Percentiles rank a stretch among this genome's conserved stretches.
phyloP scores from a whole-genome alignment of 2,329 filamentous ascomycete species.

The Penicillium sp. region DNA sequence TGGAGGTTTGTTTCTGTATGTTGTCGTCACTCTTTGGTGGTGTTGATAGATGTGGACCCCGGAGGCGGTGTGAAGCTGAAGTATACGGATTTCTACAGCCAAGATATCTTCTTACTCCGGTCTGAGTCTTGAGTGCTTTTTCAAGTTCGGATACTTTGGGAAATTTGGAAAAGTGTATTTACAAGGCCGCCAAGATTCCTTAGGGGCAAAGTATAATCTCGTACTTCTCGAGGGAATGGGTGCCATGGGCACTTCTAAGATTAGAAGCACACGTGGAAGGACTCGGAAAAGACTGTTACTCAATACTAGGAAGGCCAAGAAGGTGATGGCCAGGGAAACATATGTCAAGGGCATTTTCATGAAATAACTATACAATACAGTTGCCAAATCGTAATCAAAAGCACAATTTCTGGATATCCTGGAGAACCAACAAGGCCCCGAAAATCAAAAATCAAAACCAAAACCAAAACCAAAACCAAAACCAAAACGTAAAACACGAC shows the following conservation, averaged over 20 bases:
- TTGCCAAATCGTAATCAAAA: constrained; percentile 7
- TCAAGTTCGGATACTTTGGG: no score
- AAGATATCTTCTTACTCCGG: neutral
- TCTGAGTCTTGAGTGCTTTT: neutral
- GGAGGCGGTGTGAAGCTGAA: constrained; percentile 9
- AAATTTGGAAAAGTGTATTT: no score
- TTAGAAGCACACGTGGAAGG: no score
- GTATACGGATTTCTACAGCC: neutral
- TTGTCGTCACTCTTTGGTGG: neutral
- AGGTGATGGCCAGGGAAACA: no score
- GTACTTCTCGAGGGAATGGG: no score
- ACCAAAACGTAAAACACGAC: constrained; percentile 13
- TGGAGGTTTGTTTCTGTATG: constrained; percentile 1
- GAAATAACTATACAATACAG: constrained; percentile 18
- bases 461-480: constrained; percentile 1
- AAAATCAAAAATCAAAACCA: constrained; percentile 5
- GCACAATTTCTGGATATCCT: constrained; percentile 24
- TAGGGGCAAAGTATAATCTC: no score
- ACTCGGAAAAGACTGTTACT: no score
- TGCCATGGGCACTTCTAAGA: no score
- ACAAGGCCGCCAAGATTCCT: no score
- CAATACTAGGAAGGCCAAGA: no score
- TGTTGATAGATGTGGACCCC: constrained; percentile 2
- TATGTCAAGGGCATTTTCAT: constrained; percentile 2
- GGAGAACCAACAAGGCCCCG: constrained; percentile 7